phyloP scores from a whole-genome alignment of 768 basidiomycete species.

The Podaxis mareebaensis region DNA sequence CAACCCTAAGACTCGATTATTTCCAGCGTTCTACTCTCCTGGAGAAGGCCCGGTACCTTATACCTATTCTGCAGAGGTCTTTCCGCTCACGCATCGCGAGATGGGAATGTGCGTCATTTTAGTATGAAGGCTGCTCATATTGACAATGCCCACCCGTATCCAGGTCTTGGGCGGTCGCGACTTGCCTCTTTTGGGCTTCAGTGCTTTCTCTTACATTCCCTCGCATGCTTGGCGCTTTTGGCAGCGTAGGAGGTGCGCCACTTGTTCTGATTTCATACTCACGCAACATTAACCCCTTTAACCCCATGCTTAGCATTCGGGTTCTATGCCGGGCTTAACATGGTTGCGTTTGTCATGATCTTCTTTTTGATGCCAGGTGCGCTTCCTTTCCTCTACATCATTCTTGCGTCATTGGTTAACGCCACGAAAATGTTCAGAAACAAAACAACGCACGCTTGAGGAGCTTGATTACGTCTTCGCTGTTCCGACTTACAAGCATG shows the following conservation, averaged over 20 bases:
- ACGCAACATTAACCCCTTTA: conserved; percentile 1
- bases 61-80: conserved; percentile 90
- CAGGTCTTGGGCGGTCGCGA: conserved; percentile 58
- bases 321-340: conserved; percentile 56
- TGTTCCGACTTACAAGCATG: conserved; percentile 47
- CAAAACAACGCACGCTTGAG: conserved; percentile 53
- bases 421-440: conserved; percentile 33
- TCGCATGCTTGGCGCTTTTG: conserved; percentile 48
- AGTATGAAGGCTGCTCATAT: conserved; percentile 23
- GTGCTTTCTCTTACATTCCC: conserved; percentile 64
- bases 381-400: conserved; percentile 13
- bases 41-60: conserved; percentile 92
- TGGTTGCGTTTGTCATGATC: conserved; percentile 53
- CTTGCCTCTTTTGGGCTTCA: conserved; percentile 52
- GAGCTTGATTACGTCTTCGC: conserved; percentile 54
- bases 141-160: conserved; percentile 22
- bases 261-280: not conserved
- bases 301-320: conserved; percentile 42
- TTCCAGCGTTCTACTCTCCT: conserved; percentile 66
- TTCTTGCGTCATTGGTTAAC: conserved; percentile 7
- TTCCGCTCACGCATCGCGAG: conserved; percentile 80
- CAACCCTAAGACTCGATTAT: too few species aligned
- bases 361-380: conserved; percentile 55
- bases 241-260: conserved; percentile 32
- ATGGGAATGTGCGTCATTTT: conserved; percentile 47